Conservation (phyloP, 768 basidiomycete genomes). For the Tulasnella calospora region DNA sequence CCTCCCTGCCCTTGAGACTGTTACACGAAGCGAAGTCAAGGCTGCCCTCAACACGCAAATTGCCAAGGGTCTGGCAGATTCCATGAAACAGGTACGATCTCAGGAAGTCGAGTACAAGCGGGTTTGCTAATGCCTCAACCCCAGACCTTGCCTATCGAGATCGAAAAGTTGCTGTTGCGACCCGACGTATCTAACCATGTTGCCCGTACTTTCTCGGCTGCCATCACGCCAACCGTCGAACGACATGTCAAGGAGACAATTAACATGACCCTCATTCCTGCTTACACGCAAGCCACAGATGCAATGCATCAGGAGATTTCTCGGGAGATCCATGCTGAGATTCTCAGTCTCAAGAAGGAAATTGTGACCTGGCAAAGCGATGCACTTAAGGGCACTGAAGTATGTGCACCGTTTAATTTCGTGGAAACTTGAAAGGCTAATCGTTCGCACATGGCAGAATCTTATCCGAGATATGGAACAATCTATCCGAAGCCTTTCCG, state of each 20-base stretch:
- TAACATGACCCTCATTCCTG: slow-evolving; percentile 65
- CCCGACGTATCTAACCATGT: slow-evolving; percentile 74
- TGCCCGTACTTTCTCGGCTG: slow-evolving; percentile 64
- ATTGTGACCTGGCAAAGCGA: slow-evolving; percentile 77
- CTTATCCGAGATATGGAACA: slow-evolving; percentile 78
- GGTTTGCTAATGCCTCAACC: background rate
- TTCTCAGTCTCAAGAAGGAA: slow-evolving; percentile 73
- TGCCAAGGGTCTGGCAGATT: slow-evolving; percentile 63
- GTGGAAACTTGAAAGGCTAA: slow-evolving; percentile 14
- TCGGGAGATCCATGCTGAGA: slow-evolving; percentile 68
- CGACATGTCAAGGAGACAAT: slow-evolving; percentile 77
- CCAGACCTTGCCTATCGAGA: slow-evolving; percentile 70
- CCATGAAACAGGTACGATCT: slow-evolving; percentile 62
- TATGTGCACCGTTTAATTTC: slow-evolving; percentile 35
- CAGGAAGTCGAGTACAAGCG: background rate
- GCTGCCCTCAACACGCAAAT: slow-evolving; percentile 73
- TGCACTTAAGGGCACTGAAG: slow-evolving; percentile 72
- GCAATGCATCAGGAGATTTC: slow-evolving; percentile 75
- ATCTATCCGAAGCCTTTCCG: slow-evolving; percentile 64
- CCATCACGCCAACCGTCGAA: slow-evolving; percentile 71
- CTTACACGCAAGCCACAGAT: slow-evolving; percentile 68
- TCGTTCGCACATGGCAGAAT: slow-evolving; percentile 42
- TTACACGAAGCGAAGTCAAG: slow-evolving; percentile 77
- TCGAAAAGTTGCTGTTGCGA: slow-evolving; percentile 70
- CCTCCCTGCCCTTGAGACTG: slow-evolving; percentile 72